Evolutionary conservation across 441 rosid species (phyloP), one percentile per base, ranked within the genome.

Genomic region (Euphorbia schlechtendalii): DNA sequence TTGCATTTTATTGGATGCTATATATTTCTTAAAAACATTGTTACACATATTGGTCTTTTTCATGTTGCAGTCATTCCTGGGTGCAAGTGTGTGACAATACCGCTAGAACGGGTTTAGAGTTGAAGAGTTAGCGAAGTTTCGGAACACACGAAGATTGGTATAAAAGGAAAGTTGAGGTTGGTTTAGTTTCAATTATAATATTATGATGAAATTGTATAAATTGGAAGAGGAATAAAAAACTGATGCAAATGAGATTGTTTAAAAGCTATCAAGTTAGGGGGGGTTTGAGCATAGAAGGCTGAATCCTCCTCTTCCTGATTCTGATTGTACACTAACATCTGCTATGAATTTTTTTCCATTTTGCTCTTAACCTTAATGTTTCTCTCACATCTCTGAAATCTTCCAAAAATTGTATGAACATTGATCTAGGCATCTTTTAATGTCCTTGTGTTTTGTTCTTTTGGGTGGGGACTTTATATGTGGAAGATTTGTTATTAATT

Each of bases 61-160:
- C 63, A 56, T 34, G 0, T 43, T 73, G 74, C 88, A 83, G 91
- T 69, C 84, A 13, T 79, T 79, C 74, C 82, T 82, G 25, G 91
- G 88, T 48, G 41, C 90, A 15, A 77, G 75, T 70, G 80, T 76
- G 55, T 83, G 79, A 86, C 64, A 58, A 34, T 46, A 46, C 30
- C 38, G 46, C 59, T 32, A 32, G n/a, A 21, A 56, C 55, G 52
- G 30, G 10, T 71, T 53, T 66, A 60, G 71, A 63, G 66, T 43
- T 8, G 28, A 22, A 41, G 72, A 41, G 15, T 57, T 28, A 20
- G 63, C 27, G 54, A 63, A 67, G 12, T 56, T n/a, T 38, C 41
- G 10, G 67, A 69, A 65, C 72, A 66, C 5, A 41, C 36, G 15
- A 10, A 58, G 69, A 54, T 61, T 52, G 49, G 30, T 64, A 28